These are phyloP conservation scores for Lachnellula occidentalis DNA, from an alignment of 2,329 filamentous ascomycete genomes.

Conservation along the genomic window DNA sequence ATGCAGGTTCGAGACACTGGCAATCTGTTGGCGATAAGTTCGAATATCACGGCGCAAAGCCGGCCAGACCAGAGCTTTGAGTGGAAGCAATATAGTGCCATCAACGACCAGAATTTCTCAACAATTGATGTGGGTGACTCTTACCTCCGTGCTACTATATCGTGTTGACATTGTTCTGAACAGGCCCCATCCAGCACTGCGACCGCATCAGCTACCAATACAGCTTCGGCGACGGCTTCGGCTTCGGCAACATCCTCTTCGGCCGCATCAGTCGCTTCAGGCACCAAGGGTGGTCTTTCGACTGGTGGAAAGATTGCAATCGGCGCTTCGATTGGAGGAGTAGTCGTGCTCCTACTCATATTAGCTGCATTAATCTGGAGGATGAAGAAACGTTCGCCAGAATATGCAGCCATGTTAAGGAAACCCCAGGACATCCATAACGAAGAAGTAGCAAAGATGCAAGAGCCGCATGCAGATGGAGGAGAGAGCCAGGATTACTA, in stretches of 20 bases:
- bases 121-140: neutral
- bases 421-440: neutral
- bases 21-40: neutral
- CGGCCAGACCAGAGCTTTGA: neutral
- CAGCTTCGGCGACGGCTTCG: neutral
- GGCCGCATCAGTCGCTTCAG: neutral
- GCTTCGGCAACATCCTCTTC: neutral
- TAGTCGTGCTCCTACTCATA: neutral
- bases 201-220: neutral
- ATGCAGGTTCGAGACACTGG: neutral
- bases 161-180: neutral
- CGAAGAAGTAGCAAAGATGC: neutral
- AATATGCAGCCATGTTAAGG: neutral
- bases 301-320: neutral
- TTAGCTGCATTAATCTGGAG: neutral
- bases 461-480: neutral
- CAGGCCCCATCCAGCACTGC: neutral
- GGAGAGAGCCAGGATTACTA: neutral
- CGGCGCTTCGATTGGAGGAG: neutral
- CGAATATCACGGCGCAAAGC: neutral
- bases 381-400: neutral
- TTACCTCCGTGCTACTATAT: neutral
- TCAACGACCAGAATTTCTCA: neutral
- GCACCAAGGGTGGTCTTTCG: neutral
- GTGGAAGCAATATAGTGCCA: neutral